Evolutionary conservation across 2,329 filamentous ascomycete species (phyloP).

Genomic region (Reticulascus tulasneorum): DNA sequence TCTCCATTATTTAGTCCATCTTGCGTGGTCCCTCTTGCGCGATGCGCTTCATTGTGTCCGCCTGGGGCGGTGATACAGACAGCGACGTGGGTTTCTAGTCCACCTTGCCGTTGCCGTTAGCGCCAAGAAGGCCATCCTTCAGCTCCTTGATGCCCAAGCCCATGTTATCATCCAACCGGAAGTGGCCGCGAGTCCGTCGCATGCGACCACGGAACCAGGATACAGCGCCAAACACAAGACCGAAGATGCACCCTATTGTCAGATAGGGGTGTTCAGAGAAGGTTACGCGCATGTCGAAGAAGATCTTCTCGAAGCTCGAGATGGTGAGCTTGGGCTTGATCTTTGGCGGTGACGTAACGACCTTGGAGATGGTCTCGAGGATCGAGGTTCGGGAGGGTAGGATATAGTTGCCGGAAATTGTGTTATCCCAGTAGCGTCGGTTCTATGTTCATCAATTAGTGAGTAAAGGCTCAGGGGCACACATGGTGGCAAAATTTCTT

Average conservation of each 20-base stretch:
- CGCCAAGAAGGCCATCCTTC: slow-evolving; percentile 61
- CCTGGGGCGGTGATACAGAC: no score
- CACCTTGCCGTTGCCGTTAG: slow-evolving; percentile 45
- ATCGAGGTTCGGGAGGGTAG: slow-evolving; percentile 86
- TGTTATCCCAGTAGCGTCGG: slow-evolving; percentile 91
- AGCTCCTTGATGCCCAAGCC: slow-evolving; percentile 45
- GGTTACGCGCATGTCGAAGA: slow-evolving; percentile 59
- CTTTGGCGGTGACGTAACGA: slow-evolving; percentile 63
- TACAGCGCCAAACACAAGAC: slow-evolving; percentile 47
- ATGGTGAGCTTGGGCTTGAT: slow-evolving; percentile 78
- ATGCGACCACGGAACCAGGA: slow-evolving; percentile 53
- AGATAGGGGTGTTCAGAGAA: slow-evolving; percentile 59
- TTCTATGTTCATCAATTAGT: slow-evolving; percentile 61
- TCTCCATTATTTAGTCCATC: slow-evolving; percentile 14
- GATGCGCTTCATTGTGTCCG: no score
- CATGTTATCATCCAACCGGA: slow-evolving; percentile 56
- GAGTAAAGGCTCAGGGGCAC: slow-evolving; percentile 21
- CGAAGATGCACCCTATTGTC: slow-evolving; percentile 53
- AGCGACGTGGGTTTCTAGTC: slow-evolving; percentile 34
- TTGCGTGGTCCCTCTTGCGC: slow-evolving; percentile 7
- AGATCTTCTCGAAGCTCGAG: slow-evolving; percentile 65
- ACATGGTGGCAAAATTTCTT: no score
- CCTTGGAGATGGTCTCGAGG: slow-evolving; percentile 75
- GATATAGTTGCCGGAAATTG: slow-evolving; percentile 84
- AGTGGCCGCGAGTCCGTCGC: slow-evolving; percentile 53